These are phyloP conservation scores for Paecilomyces sp. DNA, from an alignment of 2,329 filamentous ascomycete species.

Conservation along the genomic window DNA sequence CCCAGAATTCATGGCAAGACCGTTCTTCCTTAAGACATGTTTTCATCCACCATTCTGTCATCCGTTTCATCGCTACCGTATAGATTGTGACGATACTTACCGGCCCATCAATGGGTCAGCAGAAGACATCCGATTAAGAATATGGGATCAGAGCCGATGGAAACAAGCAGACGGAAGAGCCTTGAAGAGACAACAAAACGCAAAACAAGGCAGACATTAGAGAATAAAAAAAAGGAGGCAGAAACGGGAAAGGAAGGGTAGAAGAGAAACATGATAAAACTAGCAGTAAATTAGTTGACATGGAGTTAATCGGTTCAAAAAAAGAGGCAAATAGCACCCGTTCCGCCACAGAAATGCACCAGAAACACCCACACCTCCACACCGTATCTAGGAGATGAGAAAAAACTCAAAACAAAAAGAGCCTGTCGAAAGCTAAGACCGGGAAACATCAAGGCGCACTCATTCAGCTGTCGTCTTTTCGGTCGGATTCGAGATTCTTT, in stretches of 20 bases:
- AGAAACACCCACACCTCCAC: slow-evolving; percentile 31
- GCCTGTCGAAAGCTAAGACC: slow-evolving; percentile 21
- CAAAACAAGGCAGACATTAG: not conserved
- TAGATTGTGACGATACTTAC: not conserved
- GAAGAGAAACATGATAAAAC: slow-evolving; percentile 1
- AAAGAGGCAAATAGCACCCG: slow-evolving; percentile 6
- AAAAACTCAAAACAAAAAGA: slow-evolving; percentile 15
- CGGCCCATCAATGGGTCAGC: not conserved
- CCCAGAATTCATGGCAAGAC: not conserved
- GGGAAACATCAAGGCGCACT: slow-evolving; percentile 9
- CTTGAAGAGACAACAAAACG: not conserved
- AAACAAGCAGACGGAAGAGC: not conserved
- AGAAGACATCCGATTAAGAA: not conserved
- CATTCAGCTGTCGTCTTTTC: slow-evolving; percentile 5
- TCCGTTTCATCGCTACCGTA: not conserved
- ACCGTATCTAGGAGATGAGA: slow-evolving; percentile 25
- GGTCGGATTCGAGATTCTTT: slow-evolving; percentile 12
- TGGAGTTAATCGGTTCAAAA: not conserved
- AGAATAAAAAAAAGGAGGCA: not conserved
- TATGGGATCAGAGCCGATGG: not conserved
- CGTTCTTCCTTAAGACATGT: not conserved
- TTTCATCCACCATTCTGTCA: not conserved
- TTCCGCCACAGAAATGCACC: slow-evolving; percentile 23
- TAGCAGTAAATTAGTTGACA: slow-evolving; percentile 1
- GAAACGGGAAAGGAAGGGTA: not conserved